Conservation (phyloP, 148 eudicot species). For the Diospyros lotus region DNA sequence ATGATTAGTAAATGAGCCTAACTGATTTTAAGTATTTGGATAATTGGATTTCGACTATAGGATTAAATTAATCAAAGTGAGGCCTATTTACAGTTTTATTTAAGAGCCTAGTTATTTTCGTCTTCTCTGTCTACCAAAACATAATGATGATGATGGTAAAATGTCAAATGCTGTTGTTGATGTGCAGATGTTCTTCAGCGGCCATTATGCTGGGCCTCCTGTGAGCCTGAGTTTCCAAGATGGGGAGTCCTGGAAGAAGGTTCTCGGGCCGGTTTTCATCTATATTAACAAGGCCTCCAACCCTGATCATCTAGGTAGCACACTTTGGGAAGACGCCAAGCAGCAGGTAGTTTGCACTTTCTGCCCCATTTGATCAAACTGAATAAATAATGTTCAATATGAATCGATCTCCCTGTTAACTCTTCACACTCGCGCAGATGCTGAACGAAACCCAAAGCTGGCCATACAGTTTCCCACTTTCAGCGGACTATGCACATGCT, state of each 20-base stretch:
- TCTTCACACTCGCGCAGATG: slow-evolving; percentile 34
- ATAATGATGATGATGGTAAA: background rate
- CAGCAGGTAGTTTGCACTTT: slow-evolving; percentile 27
- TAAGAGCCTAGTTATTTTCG: too few species aligned
- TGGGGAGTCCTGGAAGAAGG: slow-evolving; percentile 87
- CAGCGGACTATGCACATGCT: slow-evolving; percentile 46
- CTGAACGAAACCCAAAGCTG: slow-evolving; percentile 45
- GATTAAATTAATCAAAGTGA: too few species aligned
- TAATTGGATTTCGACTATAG: too few species aligned
- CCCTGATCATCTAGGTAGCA: slow-evolving; percentile 13
- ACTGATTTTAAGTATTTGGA: too few species aligned
- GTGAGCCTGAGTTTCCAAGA: slow-evolving; percentile 32
- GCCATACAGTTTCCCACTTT: slow-evolving; percentile 71
- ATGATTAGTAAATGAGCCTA: too few species aligned
- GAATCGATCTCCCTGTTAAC: background rate
- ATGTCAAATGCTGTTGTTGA: background rate
- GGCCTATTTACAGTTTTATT: background rate
- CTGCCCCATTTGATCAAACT: background rate
- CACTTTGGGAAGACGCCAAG: slow-evolving; percentile 70
- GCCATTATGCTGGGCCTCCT: slow-evolving; percentile 58
- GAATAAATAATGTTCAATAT: background rate
- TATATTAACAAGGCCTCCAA: slow-evolving; percentile 45
- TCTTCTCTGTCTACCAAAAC: background rate
- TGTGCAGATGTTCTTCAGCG: slow-evolving; percentile 74
- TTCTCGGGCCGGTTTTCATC: slow-evolving; percentile 73